Base-by-base conservation (phyloP, 371 early-diverging fungal species). In the Mucor plumbeus region DNA sequence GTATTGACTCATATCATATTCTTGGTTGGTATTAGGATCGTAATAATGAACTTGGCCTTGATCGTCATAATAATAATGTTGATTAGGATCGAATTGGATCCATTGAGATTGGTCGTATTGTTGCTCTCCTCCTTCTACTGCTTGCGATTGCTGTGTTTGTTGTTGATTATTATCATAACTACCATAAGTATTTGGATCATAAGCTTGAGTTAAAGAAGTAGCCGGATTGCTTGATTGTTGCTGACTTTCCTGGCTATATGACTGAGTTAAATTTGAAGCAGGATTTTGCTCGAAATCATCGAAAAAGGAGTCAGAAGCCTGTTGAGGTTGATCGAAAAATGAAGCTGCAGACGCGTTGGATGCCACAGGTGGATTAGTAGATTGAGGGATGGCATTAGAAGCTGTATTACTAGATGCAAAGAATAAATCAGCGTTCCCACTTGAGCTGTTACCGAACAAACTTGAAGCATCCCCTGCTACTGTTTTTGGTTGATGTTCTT, bases 11-110 rank as follows among this genome's bases (percentile, higher is more conserved):
- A 72, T 72, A 55, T 76, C 77, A 36, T 73, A 73, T 58, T 73
- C 77, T 48, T 74, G 69, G 50, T 73, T 73, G 10, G 79, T 78
- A 50, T 75, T 78, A 7, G 79, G 79, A 47, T 78, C 79, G 65
- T 78, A 78, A 60, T 75, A 78, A 47, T 78, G 79, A 1, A 73
- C 35, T 21, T 71, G 72, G 6, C 69, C 70, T 44, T 75, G 73
- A 17, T 78, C 79, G 63, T 78, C 79, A 59, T 78, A 78, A 34
- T 75, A 78, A 56, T 78, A 78, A 64, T 78, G 79, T 15, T 69
- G 59, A 63, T 75, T 78, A 10, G 76, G 73, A 65, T 75, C 77
- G 58, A 74, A 76, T 34, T 72, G 53, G 34, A 71, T 65, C 56
- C 65, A 68, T 58, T 58, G 63, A 19, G 54, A n/a, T 34, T 47